Conservation (phyloP, 2,329 filamentous ascomycete genomes). For the Macrophomina phaseolina region DNA sequence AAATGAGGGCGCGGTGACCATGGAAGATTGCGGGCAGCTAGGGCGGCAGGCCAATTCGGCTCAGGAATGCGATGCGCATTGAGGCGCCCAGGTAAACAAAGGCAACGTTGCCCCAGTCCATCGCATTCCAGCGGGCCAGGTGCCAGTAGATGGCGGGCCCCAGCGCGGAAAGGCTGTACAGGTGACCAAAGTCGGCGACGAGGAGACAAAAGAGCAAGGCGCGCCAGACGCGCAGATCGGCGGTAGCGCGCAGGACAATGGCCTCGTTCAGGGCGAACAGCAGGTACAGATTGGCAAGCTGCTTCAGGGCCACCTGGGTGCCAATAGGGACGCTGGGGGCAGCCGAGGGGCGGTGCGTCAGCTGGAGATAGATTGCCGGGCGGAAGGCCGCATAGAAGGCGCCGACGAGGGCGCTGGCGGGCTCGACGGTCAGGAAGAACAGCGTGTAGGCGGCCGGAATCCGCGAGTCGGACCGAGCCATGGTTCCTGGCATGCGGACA, state of each 20-base stretch:
- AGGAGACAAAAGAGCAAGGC: slow-evolving; percentile 70
- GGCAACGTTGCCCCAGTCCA: slow-evolving; percentile 71
- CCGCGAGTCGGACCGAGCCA: slow-evolving; percentile 12
- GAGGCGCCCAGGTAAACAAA: slow-evolving; percentile 71
- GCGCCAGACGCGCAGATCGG: slow-evolving; percentile 72
- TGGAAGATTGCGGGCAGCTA: slow-evolving; percentile 21
- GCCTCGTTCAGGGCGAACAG: slow-evolving; percentile 80
- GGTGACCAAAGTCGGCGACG: slow-evolving; percentile 77
- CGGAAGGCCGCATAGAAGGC: slow-evolving; percentile 60
- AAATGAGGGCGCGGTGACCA: slow-evolving; percentile 17
- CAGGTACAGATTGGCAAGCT: slow-evolving; percentile 79
- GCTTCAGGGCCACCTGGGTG: slow-evolving; percentile 71
- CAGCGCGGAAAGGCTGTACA: slow-evolving; percentile 68
- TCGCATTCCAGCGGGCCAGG: slow-evolving; percentile 67
- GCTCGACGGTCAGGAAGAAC: slow-evolving; percentile 79
- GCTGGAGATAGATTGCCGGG: slow-evolving; percentile 63
- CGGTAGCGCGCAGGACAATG: slow-evolving; percentile 72
- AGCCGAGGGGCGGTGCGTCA: slow-evolving; percentile 61
- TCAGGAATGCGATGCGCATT: slow-evolving; percentile 34
- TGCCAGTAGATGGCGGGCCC: slow-evolving; percentile 70
- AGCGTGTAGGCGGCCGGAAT: slow-evolving; percentile 67
- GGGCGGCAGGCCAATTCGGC: slow-evolving; percentile 53
- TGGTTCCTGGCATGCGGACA: background rate
- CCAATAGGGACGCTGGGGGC: slow-evolving; percentile 57
- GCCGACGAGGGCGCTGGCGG: slow-evolving; percentile 59